These are phyloP conservation scores for Pochonia chlamydosporia DNA, from an alignment of 2,329 filamentous ascomycete species.

Conservation along the genomic window DNA sequence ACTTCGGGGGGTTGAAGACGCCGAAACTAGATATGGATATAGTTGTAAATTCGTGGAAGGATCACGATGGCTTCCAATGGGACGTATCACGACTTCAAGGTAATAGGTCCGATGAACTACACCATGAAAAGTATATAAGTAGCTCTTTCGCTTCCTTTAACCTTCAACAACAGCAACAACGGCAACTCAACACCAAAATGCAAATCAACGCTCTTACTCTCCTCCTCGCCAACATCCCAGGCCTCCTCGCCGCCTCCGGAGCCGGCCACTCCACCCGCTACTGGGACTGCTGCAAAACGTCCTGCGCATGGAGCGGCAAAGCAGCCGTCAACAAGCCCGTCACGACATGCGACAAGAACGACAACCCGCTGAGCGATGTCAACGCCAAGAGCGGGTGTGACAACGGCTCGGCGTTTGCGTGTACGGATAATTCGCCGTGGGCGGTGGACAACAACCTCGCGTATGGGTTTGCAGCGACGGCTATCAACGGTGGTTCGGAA, in stretches of 20 bases:
- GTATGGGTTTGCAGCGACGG: constrained; percentile 61
- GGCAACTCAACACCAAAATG: no score
- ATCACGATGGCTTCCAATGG: no score
- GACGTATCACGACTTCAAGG: no score
- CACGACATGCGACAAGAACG: constrained; percentile 46
- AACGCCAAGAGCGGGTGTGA: constrained; percentile 48
- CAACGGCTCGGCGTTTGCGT: constrained; percentile 54
- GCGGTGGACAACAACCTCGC: constrained; percentile 51
- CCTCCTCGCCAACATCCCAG: constrained; percentile 16
- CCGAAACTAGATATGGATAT: no score
- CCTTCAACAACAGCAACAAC: no score
- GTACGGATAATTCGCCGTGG: constrained; percentile 57
- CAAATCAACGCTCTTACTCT: constrained; percentile 3
- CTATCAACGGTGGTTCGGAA: constrained; percentile 49
- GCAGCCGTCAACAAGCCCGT: constrained; percentile 45
- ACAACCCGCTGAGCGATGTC: constrained; percentile 46
- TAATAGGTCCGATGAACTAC: no score
- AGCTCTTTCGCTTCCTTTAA: no score
- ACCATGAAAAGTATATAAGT: no score
- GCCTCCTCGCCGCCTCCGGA: constrained; percentile 20
- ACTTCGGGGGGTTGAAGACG: no score
- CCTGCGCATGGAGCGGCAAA: constrained; percentile 56
- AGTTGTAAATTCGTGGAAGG: no score
- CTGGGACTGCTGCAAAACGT: constrained; percentile 68
- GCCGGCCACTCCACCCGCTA: constrained; percentile 31